Evolutionary conservation across 2,329 filamentous ascomycete genomes (phyloP).

Genomic region (Beauveria scarabaeidicola): DNA sequence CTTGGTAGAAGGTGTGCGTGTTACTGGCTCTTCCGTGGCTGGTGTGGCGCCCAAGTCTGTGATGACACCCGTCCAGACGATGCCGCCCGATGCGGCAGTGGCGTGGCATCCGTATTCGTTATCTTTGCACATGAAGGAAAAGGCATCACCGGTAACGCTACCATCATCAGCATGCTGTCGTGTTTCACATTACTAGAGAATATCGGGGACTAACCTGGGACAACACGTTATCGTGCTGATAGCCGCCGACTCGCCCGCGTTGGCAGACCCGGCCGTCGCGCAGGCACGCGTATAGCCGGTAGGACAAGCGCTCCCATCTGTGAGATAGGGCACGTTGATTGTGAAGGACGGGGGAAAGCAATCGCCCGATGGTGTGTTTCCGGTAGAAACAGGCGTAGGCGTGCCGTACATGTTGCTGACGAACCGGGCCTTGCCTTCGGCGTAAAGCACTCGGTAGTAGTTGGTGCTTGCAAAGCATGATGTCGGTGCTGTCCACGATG

Average conservation of each 20-base stretch:
- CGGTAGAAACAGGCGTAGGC: slow-evolving; percentile 11
- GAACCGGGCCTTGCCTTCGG: neutral
- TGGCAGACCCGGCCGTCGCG: slow-evolving; percentile 8
- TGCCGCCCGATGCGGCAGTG: neutral
- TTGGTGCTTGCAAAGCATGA: slow-evolving; percentile 12
- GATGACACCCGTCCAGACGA: slow-evolving; percentile 9
- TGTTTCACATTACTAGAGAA: neutral
- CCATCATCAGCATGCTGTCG: neutral
- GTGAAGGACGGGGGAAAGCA: slow-evolving; percentile 12
- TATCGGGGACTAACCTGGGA: slow-evolving; percentile 5
- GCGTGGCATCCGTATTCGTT: slow-evolving; percentile 11
- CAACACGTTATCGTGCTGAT: slow-evolving; percentile 13
- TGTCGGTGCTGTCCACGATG: slow-evolving; percentile 12
- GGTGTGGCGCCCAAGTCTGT: slow-evolving; percentile 4
- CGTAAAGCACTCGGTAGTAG: slow-evolving; percentile 8
- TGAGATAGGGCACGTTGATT: slow-evolving; percentile 9
- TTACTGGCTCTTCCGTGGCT: slow-evolving; percentile 4
- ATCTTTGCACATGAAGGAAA: slow-evolving; percentile 11
- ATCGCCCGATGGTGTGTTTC: slow-evolving; percentile 8
- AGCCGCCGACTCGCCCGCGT: neutral
- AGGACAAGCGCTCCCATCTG: slow-evolving; percentile 10
- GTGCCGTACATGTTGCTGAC: slow-evolving; percentile 14
- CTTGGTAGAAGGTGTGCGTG: neutral
- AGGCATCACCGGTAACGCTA: slow-evolving; percentile 9
- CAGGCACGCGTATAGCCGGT: slow-evolving; percentile 12